These are phyloP conservation scores for Diaporthe nobilis DNA, from an alignment of 2,329 filamentous ascomycete species.

Conservation along the genomic window DNA sequence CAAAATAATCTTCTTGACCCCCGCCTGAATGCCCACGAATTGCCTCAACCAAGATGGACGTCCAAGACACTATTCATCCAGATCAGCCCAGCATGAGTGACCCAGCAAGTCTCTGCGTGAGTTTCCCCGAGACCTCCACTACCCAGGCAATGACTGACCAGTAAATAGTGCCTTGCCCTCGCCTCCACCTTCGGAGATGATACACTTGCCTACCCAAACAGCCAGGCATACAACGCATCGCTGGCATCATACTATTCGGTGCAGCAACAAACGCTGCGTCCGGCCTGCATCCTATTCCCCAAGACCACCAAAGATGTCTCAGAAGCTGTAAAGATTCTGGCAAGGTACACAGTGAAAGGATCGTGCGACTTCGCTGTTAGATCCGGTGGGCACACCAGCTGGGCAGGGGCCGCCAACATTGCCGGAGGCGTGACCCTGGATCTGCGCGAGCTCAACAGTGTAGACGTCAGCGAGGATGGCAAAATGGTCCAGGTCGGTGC, in stretches of 20 bases:
- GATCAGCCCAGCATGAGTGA: no score
- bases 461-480: background rate
- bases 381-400: conserved; percentile 27
- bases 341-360: background rate
- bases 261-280: background rate
- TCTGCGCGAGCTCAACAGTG: conserved; percentile 1
- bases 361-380: conserved; percentile 6
- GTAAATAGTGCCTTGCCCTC: background rate
- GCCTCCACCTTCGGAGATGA: background rate
- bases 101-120: background rate
- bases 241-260: conserved; percentile 14
- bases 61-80: no score
- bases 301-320: background rate
- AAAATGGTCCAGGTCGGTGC: conserved; percentile 21
- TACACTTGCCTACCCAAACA: conserved; percentile 5
- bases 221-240: background rate
- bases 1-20: no score
- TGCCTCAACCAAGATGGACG: no score
- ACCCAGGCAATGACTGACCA: background rate
- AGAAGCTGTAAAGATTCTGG: background rate
- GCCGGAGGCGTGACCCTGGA: conserved; percentile 27
- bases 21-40: no score
- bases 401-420: background rate
- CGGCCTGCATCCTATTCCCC: background rate
- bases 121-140: background rate